Evolutionary conservation across 116 monocot species (phyloP), one percentile per base, ranked within the genome.

Genomic region (Papilionanthe hybrid): DNA sequence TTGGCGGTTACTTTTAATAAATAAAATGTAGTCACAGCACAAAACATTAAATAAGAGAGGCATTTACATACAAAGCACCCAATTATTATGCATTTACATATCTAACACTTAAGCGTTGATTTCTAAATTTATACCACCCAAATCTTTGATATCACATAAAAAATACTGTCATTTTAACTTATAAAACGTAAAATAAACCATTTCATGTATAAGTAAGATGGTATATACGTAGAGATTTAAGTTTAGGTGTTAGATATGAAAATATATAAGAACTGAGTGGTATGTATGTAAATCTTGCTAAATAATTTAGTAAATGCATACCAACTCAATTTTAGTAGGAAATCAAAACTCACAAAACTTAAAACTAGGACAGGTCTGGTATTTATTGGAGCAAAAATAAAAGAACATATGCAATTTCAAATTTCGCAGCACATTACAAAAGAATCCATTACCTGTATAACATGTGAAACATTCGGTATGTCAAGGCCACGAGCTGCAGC

Each of bases 401-500:
- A 72, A 72, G 5, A 43, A 11, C 0, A 7, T 7, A 19, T 72
- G n/a, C 32, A 9, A 42, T n/a, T 20, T 43, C 19, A 20, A 69
- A 72, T 44, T 73, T 44, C 9, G 19, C 22, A 44, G 11, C 44
- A 73, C 43, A 17, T 43, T 73, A 22, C 6, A 45, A 63, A 57
- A 7, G 55, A 55, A 25, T 29, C 27, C 20, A 55, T 42, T 90
- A 95, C 99, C 99, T 99, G 99, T 89, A 99, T 90, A 83, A 99
- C 95, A 84, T 99, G 95, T 72, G 88, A 88, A 82, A 99, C 85
- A 86, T 99, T 90, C 18, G 99, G 95, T 79, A 99, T 88, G 79
- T 99, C 99, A 55, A 99, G 84, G 41, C 99, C 99, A 81, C 99
- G 99, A 56, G 99, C 93, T 80, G 99, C 99, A 82, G 99, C 99